Base-by-base conservation (phyloP, 805 yeast species). In the Saccharomycopsis malanga region DNA sequence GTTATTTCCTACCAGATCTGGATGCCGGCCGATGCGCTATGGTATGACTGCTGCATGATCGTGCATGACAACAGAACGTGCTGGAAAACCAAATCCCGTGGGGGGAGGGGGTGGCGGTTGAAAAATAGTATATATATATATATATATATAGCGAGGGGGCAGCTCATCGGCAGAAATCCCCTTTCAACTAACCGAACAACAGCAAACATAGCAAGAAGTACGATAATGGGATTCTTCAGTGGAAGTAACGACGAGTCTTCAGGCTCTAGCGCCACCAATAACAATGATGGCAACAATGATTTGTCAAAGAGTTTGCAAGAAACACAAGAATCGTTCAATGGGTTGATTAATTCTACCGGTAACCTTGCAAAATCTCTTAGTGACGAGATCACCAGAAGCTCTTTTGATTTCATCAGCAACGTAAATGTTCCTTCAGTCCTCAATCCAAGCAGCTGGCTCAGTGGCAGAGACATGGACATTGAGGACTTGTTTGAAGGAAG, bases 281-380 rank as follows among this genome's bases (percentile, higher is more conserved):
- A 10, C 29, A 21, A 22, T 23, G 14, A 34, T 14, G 41, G 40
- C 22, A 25, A 45, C 24, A 39, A 24, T 34, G 50, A 44, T 10
- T 37, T 46, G 9, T 41, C 42, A 20, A 45, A 48, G 35, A 45
- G 21, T 21, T 44, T 49, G 17, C 42, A 52, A 21, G 53, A 45
- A 6, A 45, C 54, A 2, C 53, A 52, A 30, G 43, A 45, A 4
- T 52, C 54, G 2, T 42, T 52, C 12, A 43, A 39, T 10, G 30
- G 22, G 6, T 21, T 52, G 10, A 17, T 45, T 1, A 21, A 30
- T n/a, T 32, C 49, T 10, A 41, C 54, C 12, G 47, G 50, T 3
- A 35, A 34, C 4, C 30, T 52, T 25, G 54, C 48, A 7, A 52
- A 40, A 23, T n/a, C 32, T 14, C 36, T 46, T 3, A 23, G 44